Conservation (phyloP, 2,329 filamentous ascomycete genomes). For the Arthrobotrys sphaeroides region DNA sequence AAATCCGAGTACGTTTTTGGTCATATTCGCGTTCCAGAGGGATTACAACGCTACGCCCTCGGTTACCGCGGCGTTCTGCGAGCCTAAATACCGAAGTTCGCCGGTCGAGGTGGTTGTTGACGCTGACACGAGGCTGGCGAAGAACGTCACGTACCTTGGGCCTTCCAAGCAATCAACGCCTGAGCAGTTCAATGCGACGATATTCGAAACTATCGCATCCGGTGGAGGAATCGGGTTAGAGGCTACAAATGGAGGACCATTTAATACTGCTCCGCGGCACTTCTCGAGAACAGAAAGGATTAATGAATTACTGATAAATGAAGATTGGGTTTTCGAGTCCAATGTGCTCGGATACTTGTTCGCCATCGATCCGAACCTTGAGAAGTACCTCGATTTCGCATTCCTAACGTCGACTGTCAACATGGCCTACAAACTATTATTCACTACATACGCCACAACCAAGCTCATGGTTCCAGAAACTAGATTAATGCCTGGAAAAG, state of each 20-base stretch:
- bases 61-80: constrained; percentile 43
- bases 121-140: constrained; percentile 18
- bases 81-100: constrained; percentile 31
- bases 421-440: constrained; percentile 53
- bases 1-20: constrained; percentile 40
- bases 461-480: constrained; percentile 20
- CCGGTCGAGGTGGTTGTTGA: constrained; percentile 50
- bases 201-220: constrained; percentile 34
- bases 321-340: constrained; percentile 31
- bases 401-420: constrained; percentile 27
- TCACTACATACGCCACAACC: constrained; percentile 30
- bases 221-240: not conserved
- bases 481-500: constrained; percentile 46
- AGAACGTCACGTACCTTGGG: constrained; percentile 30
- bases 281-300: not conserved
- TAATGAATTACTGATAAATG: constrained; percentile 19
- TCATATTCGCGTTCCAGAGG: constrained; percentile 31
- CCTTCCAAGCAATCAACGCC: not conserved
- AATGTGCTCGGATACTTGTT: constrained; percentile 36
- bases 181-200: constrained; percentile 17
- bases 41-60: constrained; percentile 18
- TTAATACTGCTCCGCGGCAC: not conserved
- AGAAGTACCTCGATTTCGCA: constrained; percentile 29
- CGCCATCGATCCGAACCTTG: constrained; percentile 33
- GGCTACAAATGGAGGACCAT: not conserved